These are phyloP conservation scores for Oxytropis ochrocephala DNA, from an alignment of 306 rosid genomes.

Conservation along the genomic window DNA sequence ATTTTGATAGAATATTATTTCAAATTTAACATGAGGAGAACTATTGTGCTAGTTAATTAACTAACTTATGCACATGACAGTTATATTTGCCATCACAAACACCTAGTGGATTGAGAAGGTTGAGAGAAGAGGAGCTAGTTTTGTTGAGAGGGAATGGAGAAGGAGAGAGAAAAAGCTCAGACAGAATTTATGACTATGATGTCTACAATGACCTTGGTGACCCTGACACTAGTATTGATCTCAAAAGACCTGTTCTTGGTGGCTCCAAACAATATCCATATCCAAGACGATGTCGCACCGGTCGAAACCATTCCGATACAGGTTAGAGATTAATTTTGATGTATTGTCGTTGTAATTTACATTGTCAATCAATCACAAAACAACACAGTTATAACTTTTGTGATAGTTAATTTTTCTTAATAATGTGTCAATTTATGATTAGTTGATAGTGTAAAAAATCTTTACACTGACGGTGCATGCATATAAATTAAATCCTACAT, in stretches of 20 bases:
- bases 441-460: too few relatives aligned
- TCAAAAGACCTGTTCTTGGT: slow-evolving; percentile 56
- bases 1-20: too few relatives aligned
- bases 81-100: slow-evolving; percentile 56
- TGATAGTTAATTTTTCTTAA: too few relatives aligned
- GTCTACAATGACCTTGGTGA: slow-evolving; percentile 62
- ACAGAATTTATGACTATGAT: slow-evolving; percentile 71
- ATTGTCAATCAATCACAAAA: too few relatives aligned
- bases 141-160: slow-evolving; percentile 47
- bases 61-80: slow-evolving; percentile 1
- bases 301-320: slow-evolving; percentile 23
- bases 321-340: slow-evolving; percentile 21
- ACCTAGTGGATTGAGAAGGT: slow-evolving; percentile 43
- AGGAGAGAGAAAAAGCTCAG: slow-evolving; percentile 44
- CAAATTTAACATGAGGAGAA: background rate
- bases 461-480: too few relatives aligned
- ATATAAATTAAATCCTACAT: too few relatives aligned
- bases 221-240: slow-evolving; percentile 33
- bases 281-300: slow-evolving; percentile 51
- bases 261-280: slow-evolving; percentile 41
- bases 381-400: too few relatives aligned
- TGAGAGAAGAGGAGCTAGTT: slow-evolving; percentile 48
- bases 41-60: background rate
- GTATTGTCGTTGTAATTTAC: too few relatives aligned
- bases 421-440: too few relatives aligned